Conservation (phyloP, 2,329 filamentous ascomycete species). For the Xylariales sp. region DNA sequence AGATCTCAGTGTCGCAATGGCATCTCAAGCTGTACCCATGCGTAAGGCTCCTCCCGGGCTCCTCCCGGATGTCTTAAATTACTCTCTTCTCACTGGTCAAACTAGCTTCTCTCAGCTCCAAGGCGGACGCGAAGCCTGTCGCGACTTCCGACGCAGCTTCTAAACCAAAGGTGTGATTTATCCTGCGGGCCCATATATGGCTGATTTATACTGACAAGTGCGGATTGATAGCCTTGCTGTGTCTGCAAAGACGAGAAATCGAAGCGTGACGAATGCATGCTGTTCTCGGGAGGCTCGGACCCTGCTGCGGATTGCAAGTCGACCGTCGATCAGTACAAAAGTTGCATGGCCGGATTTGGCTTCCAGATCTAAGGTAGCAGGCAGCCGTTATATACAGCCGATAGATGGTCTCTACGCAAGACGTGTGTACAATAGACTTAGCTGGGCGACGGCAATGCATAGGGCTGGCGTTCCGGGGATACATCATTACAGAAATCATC, state of each 20-base stretch:
- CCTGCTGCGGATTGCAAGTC: slow-evolving; percentile 79
- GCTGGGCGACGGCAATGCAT: neutral
- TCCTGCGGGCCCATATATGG: neutral
- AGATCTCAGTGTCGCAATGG: slow-evolving; percentile 6
- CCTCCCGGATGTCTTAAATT: too few relatives aligned
- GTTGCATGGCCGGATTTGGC: slow-evolving; percentile 89
- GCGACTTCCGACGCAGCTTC: slow-evolving; percentile 18
- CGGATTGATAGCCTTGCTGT: slow-evolving; percentile 72
- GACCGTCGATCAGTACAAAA: slow-evolving; percentile 79
- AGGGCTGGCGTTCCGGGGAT: neutral
- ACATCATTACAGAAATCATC: neutral
- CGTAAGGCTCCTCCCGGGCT: neutral
- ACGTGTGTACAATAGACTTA: neutral
- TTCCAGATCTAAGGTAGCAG: slow-evolving; percentile 58
- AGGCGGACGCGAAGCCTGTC: slow-evolving; percentile 18
- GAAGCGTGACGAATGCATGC: slow-evolving; percentile 95
- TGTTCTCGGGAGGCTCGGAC: slow-evolving; percentile 82
- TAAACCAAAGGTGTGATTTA: slow-evolving; percentile 27
- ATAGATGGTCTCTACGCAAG: too few relatives aligned
- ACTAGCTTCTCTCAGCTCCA: slow-evolving; percentile 22
- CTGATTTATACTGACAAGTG: neutral
- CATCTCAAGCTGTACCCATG: slow-evolving; percentile 9
- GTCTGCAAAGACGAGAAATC: slow-evolving; percentile 96
- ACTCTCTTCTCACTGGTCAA: neutral
- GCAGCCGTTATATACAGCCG: too few relatives aligned